Base-by-base conservation (phyloP, 768 basidiomycete species). In the Mycena amicta region DNA sequence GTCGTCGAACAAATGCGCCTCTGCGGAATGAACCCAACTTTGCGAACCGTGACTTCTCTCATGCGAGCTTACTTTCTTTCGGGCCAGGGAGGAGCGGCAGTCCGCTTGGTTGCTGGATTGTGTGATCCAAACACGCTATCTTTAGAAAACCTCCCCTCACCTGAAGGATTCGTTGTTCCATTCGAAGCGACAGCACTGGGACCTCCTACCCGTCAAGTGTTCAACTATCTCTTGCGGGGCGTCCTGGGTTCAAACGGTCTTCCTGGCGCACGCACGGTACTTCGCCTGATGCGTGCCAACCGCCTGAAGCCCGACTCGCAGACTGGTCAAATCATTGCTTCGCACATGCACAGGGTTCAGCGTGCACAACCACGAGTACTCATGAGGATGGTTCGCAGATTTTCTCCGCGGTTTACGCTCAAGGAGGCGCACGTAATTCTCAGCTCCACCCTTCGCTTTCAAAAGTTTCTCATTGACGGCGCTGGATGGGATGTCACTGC, bases 191-290 rank as follows among this genome's bases (percentile, higher is more conserved):
- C 72, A 2, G 64, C 59, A 31, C 66, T 82, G 25, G 53, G 49
- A 26, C 60, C 61, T 15, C 79, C 79, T 30, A 77, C 77, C 5
- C 70, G 74, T 33, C 73, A 78, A 52, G 71, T 89, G 26, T 83
- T 89, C 74, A 91, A 93, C 67, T 77, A 84, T 20, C 71, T 88
- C 20, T 72, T 91, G 13, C 72, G 74, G 50, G 83, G 83, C 37
- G 59, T 83, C 22, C 68, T 90, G 54, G 69, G 66, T 23, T 71
- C 72, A 39, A 75, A 75, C 57, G 87, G 88, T 39, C 70, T 90
- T 46, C 59, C 71, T 33, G 79, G 75, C 31, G 77, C 83, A 53
- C 75, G 71, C 20, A 61, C 62, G 46, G 69, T 90, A 41, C 71
- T 88, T 56, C 74, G 71, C 27, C 74, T 87, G 50, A 90, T 93